These are phyloP conservation scores for Brassica carinata DNA, from an alignment of 345 rosid genomes.

Conservation along the genomic window DNA sequence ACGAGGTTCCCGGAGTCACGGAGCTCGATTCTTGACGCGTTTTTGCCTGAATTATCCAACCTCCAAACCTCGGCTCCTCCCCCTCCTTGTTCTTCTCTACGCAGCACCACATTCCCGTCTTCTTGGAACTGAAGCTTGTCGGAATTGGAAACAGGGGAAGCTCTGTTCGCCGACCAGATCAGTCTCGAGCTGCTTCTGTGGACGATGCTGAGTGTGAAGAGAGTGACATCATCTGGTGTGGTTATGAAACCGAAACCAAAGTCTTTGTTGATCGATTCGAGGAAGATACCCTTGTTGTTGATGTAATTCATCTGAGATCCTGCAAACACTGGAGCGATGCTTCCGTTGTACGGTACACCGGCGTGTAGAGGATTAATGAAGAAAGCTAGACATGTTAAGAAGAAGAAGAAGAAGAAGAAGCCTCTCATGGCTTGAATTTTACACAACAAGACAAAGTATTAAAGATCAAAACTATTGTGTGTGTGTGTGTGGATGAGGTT, in stretches of 20 bases:
- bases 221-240: conserved; percentile 45
- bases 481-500: conserved; percentile 15
- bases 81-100: conserved; percentile 41
- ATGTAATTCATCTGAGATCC: conserved; percentile 81
- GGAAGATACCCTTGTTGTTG: conserved; percentile 64
- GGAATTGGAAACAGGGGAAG: conserved; percentile 61
- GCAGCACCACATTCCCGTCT: conserved; percentile 60
- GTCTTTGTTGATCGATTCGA: conserved; percentile 57
- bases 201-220: conserved; percentile 55
- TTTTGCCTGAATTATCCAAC: conserved; percentile 48
- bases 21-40: conserved; percentile 67
- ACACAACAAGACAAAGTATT: background rate
- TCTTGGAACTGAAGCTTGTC: conserved; percentile 57
- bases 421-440: conserved; percentile 46
- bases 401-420: conserved; percentile 6
- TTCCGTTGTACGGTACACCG: conserved; percentile 41
- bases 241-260: conserved; percentile 67
- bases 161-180: conserved; percentile 87
- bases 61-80: conserved; percentile 61
- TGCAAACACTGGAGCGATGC: conserved; percentile 48
- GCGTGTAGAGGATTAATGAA: conserved; percentile 46
- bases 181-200: conserved; percentile 43
- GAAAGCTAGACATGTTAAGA: conserved; percentile 34
- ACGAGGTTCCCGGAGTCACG: conserved; percentile 84
- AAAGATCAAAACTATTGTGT: conserved; percentile 19